phyloP scores from a whole-genome alignment of 352 stramenopile species.

The Plasmopara muralis region DNA sequence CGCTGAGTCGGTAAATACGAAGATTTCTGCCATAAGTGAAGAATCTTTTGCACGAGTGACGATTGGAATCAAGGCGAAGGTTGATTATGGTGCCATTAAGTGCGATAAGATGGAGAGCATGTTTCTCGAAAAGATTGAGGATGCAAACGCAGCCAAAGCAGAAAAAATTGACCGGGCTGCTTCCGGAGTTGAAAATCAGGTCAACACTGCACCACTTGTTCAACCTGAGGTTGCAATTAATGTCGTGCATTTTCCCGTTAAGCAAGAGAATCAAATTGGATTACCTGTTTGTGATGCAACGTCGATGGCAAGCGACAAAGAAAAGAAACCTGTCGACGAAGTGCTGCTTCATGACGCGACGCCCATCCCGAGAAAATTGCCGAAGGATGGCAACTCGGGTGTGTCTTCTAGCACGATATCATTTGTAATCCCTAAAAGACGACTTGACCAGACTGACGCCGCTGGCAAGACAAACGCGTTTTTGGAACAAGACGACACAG shows the following conservation, averaged over 20 bases:
- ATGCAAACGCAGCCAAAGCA: not conserved
- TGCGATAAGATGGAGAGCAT: not conserved
- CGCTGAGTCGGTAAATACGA: not conserved
- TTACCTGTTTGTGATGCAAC: not conserved
- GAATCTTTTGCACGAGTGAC: not conserved
- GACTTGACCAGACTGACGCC: conserved; percentile 7
- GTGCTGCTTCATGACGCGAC: conserved; percentile 8
- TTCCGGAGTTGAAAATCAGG: not conserved
- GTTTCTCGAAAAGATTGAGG: conserved; percentile 1
- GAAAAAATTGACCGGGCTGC: not conserved
- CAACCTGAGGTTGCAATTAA: not conserved
- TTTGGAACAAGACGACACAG: not conserved
- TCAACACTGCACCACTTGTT: not conserved
- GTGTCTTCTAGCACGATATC: conserved; percentile 1
- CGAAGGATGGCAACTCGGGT: conserved; percentile 1
- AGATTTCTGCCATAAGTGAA: not conserved
- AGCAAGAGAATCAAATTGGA: conserved; percentile 3
- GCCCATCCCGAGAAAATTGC: conserved; percentile 15
- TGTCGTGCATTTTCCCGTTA: not conserved
- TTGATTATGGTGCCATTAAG: not conserved
- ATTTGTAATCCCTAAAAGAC: conserved; percentile 28
- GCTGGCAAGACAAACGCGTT: not conserved
- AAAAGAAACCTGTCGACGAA: conserved; percentile 6
- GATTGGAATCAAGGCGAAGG: not conserved
- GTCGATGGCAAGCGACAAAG: conserved; percentile 9